Base-by-base conservation (phyloP, 2,329 filamentous ascomycete species). In the Neophaeococcomyces aloes region DNA sequence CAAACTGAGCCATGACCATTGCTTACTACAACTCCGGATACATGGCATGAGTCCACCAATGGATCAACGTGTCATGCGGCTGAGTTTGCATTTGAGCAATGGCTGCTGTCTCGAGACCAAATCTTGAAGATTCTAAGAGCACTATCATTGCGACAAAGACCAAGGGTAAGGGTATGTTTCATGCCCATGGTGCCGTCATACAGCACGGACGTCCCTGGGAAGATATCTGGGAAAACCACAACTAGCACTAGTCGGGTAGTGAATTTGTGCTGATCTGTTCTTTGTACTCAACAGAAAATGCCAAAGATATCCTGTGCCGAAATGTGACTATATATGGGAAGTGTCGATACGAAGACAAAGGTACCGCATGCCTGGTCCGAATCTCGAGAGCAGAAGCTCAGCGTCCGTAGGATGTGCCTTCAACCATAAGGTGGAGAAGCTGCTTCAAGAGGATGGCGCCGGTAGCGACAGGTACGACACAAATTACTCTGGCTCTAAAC, bases 271-370 rank as follows among this genome's bases (percentile, higher is more conserved):
- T n/a, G n/a, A n/a, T n/a, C n/a, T n/a, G n/a, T n/a, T n/a, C n/a
- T n/a, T n/a, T n/a, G n/a, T n/a, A n/a, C 38, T 19, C 11, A 35
- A 45, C 53, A 83, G 81, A 85, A 66, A 84, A 83, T 62, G 70
- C 77, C 41, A 93, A 89, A 66, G 87, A 93, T 61, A 94, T 86
- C 5, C 75, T 89, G 45, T 95, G 87, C 67, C 82, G 87, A 59
- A 94, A 95, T 65, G 82, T 95, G 49, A 76, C 87, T 49, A 94
- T 95, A 57, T 94, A 94, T 63, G 87, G 87, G 44, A 84, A 89
- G 65, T 95, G 87, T 64, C 82, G 86, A 52, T 94, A 87, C 65
- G 85, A 93, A 68, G 86, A 93, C 60, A 81, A 85, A 66, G 86
- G 85, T 67, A 59, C 48, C 35, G n/a, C n/a, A n/a, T 38, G 48